Evolutionary conservation across 2,329 filamentous ascomycete genomes (phyloP), one percentile per base, ranked within the genome.

Genomic region (Orbilia quercus): DNA sequence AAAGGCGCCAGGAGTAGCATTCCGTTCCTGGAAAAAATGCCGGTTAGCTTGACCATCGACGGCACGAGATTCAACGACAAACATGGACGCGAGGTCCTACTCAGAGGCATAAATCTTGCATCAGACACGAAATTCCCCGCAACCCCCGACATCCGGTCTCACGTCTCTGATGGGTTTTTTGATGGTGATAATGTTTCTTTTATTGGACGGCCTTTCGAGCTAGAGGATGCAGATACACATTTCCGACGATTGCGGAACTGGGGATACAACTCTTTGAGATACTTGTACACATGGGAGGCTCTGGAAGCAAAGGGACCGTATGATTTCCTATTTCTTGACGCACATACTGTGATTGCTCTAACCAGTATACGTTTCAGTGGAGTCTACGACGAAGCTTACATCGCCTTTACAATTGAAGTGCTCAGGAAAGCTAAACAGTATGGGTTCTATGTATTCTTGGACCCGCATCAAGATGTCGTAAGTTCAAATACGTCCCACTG

Each of bases 281-380:
- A 99, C 81, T 84, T 99, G 77, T 99, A 98, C 80, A 98, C 95
- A 0, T 99, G 95, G 95, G 95, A 99, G 81, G 94, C 95, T n/a
- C 90, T 99, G 80, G 95, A 99, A 82, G 90, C 95, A 69, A 89
- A 88, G 0, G 94, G 94, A 0, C 95, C 96, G 75, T 76, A 75
- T 36, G 75, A 75, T 57, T 7, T n/a, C 23, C 7, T 1, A 20
- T 18, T 22, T 14, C 11, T 20, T n/a, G 16, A 40, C 12, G 16
- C 54, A 20, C 5, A 12, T 3, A 42, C 6, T 14, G 23, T n/a
- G 25, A 12, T 16, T 16, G 22, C 36, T 12, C 50, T 57, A 42
- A 71, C 31, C 20, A n/a, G 12, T 50, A 16, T 50, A 7, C 11
- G 18, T 45, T n/a, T n/a, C n/a, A 76, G 75, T 0, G 92, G 93